These are phyloP conservation scores for Syncephalastrum monosporum DNA, from an alignment of 371 early-diverging fungal genomes.

Conservation along the genomic window DNA sequence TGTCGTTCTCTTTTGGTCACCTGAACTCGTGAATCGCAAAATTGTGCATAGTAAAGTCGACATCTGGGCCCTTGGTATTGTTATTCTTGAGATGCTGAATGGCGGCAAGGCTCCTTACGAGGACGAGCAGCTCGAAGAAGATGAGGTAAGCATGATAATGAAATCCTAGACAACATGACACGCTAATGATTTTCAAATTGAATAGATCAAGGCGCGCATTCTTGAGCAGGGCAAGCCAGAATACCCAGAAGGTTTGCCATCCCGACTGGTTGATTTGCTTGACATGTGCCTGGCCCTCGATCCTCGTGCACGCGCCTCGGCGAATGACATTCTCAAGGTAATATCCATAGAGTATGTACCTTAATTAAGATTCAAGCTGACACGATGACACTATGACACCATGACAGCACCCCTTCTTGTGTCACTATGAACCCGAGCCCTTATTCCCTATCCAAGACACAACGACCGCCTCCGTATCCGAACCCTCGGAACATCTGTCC, in stretches of 20 bases:
- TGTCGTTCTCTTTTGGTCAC: constrained; percentile 54
- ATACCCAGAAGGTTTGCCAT: constrained; percentile 39
- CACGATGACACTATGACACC: background rate
- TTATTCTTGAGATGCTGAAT: constrained; percentile 45
- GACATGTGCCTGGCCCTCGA: constrained; percentile 43
- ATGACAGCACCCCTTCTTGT: constrained; percentile 39
- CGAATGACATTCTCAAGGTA: constrained; percentile 38
- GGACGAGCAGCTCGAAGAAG: constrained; percentile 48
- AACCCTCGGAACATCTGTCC: constrained; percentile 12
- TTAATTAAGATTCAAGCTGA: no score
- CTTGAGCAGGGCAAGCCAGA: constrained; percentile 34
- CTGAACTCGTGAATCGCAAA: constrained; percentile 46
- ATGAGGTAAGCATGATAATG: constrained; percentile 25
- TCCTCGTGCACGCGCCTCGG: constrained; percentile 33
- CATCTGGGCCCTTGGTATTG: constrained; percentile 52
- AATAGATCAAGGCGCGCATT: constrained; percentile 50
- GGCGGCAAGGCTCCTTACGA: constrained; percentile 54
- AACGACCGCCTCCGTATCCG: constrained; percentile 18
- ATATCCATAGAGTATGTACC: background rate
- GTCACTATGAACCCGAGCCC: constrained; percentile 37
- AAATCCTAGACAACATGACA: background rate
- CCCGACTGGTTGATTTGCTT: constrained; percentile 33
- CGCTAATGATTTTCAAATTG: background rate
- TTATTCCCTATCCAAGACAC: constrained; percentile 25
- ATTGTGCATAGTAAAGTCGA: constrained; percentile 47